Evolutionary conservation across 140 eudicot species (phyloP).

Genomic region (Senecio squalidus): DNA sequence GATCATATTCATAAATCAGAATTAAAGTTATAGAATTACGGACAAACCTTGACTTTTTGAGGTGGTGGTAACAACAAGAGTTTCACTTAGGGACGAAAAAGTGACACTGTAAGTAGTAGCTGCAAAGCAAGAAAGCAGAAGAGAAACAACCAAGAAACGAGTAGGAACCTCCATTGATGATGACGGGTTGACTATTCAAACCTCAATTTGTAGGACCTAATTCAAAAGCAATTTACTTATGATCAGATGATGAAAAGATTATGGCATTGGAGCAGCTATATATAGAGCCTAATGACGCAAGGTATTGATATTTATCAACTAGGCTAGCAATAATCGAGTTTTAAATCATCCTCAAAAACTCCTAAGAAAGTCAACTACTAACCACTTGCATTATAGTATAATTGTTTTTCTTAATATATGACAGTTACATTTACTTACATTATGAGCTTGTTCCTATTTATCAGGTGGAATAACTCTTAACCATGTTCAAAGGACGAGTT

Average conservation of each 20-base stretch:
- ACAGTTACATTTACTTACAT: constrained; percentile 1
- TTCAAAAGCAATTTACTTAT: constrained; percentile 1
- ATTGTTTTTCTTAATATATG: neutral
- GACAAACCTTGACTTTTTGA: constrained; percentile 19
- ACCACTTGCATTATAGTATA: constrained; percentile 10
- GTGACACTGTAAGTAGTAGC: constrained; percentile 31
- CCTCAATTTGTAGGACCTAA: constrained; percentile 5
- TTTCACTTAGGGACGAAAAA: constrained; percentile 43
- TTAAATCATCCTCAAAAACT: neutral
- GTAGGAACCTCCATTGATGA: constrained; percentile 31
- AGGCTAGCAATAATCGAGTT: neutral
- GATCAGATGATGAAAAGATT: constrained; percentile 1
- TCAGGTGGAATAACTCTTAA: constrained; percentile 20
- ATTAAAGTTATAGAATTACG: too few species aligned
- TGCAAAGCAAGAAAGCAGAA: constrained; percentile 39
- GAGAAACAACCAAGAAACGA: constrained; percentile 24
- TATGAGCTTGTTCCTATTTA: constrained; percentile 1
- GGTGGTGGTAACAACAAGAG: constrained; percentile 50
- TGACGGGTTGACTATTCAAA: neutral
- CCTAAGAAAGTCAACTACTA: constrained; percentile 9
- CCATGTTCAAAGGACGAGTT: constrained; percentile 15
- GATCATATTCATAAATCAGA: too few species aligned
- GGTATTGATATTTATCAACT: constrained; percentile 10
- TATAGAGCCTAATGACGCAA: constrained; percentile 26
- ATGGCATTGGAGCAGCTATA: constrained; percentile 13